Evolutionary conservation across 2,329 filamentous ascomycete genomes (phyloP).

Genomic region (Neonectria faginata): DNA sequence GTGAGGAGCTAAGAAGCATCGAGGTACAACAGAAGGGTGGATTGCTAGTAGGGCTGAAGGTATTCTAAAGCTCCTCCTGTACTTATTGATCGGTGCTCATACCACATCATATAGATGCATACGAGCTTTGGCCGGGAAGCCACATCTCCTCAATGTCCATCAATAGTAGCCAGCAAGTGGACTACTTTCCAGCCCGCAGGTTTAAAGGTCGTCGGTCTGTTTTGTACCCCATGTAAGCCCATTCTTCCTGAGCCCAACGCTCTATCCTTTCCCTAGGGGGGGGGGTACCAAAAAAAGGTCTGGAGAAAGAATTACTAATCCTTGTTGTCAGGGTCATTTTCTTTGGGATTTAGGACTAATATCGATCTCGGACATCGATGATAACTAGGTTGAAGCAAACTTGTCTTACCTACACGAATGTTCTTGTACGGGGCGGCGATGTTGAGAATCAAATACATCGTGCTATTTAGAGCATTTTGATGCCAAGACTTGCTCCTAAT

Average conservation of each 20-base stretch:
- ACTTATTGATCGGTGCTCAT: not conserved
- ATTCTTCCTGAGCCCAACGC: not conserved
- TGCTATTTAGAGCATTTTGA: too few relatives aligned
- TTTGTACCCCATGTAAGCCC: conserved; percentile 20
- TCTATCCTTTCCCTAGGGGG: not conserved
- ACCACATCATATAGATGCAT: conserved; percentile 5
- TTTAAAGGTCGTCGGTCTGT: conserved; percentile 29
- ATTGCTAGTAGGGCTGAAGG: conserved; percentile 26
- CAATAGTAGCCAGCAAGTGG: conserved; percentile 13
- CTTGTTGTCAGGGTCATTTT: not conserved
- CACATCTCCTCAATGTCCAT: conserved; percentile 10
- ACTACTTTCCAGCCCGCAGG: conserved; percentile 18
- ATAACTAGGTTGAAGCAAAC: not conserved
- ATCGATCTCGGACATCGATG: not conserved
- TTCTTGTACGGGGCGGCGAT: not conserved
- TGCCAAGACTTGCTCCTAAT: too few relatives aligned
- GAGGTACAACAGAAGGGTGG: conserved; percentile 2
- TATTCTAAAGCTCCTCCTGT: not conserved
- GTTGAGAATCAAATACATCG: too few relatives aligned
- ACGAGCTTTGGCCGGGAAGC: conserved; percentile 25
- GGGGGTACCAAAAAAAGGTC: too few relatives aligned
- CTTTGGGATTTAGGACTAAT: conserved; percentile 8
- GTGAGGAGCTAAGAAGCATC: conserved; percentile 25
- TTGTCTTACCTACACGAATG: not conserved
- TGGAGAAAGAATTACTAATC: not conserved